phyloP scores from a whole-genome alignment of 768 basidiomycete species.

The Suillus ampliporus region DNA sequence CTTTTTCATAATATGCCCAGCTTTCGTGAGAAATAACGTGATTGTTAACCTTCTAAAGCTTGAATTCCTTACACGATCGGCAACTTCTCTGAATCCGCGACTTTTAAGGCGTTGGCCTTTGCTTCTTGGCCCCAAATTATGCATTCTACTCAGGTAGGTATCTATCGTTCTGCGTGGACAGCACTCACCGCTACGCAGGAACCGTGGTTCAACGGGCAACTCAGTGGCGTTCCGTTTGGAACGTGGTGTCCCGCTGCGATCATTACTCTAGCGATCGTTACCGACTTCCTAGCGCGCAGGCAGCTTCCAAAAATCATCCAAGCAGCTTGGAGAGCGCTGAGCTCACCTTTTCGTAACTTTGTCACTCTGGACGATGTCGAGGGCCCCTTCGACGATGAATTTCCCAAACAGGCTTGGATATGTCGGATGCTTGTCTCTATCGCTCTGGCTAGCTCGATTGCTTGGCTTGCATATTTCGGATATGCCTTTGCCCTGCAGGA shows the following conservation, averaged over 20 bases:
- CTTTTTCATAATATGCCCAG: conserved; percentile 1
- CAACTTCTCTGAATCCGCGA: conserved; percentile 12
- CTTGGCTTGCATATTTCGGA: conserved; percentile 49
- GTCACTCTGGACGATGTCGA: conserved; percentile 56
- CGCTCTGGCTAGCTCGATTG: conserved; percentile 44
- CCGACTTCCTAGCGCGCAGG: conserved; percentile 31
- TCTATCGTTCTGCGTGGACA: neutral
- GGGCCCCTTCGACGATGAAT: conserved; percentile 32
- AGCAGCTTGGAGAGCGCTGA: conserved; percentile 26
- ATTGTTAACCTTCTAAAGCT: conserved; percentile 4
- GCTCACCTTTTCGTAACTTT: conserved; percentile 57
- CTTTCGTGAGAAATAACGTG: conserved; percentile 15
- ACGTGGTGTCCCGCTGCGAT: conserved; percentile 20
- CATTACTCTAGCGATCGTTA: conserved; percentile 35
- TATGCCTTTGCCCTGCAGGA: conserved; percentile 39
- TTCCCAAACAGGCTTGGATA: conserved; percentile 31
- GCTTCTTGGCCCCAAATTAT: conserved; percentile 3
- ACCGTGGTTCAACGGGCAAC: conserved; percentile 8
- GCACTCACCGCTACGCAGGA: conserved; percentile 1
- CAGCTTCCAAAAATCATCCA: conserved; percentile 33
- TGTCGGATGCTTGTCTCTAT: conserved; percentile 41
- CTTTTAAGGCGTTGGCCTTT: conserved; percentile 7
- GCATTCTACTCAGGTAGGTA: conserved; percentile 9
- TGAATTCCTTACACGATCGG: conserved; percentile 15
- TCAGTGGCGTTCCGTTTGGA: conserved; percentile 12